Conservation (phyloP, 2,329 filamentous ascomycete genomes). For the Paramyrothecium roridum region DNA sequence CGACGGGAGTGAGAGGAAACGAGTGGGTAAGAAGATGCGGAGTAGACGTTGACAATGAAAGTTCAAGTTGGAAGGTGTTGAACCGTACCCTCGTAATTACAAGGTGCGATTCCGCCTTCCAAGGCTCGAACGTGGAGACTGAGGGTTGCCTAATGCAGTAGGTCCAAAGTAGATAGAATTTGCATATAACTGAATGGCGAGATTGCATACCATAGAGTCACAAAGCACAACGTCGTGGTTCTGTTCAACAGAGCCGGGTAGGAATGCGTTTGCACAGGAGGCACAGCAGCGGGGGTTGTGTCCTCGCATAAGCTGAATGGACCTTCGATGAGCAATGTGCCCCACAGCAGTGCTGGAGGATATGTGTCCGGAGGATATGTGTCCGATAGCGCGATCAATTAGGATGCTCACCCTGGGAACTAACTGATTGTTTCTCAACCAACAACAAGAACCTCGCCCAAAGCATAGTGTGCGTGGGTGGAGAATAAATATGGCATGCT, state of each 20-base stretch:
- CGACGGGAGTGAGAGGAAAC: background rate
- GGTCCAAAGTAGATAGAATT: background rate
- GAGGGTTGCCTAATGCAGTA: background rate
- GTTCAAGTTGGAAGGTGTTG: background rate
- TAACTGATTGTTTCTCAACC: no score
- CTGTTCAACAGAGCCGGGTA: background rate
- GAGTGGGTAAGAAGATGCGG: background rate
- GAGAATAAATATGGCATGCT: no score
- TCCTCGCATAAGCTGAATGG: no score
- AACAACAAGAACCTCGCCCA: no score
- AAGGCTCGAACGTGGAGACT: background rate
- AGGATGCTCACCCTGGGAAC: no score
- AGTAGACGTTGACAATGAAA: background rate
- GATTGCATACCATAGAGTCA: background rate
- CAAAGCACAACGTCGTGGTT: background rate
- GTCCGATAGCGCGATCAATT: no score
- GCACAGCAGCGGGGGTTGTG: no score
- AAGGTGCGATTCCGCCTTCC: background rate
- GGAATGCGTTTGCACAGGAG: no score
- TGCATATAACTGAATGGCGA: background rate
- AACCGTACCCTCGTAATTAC: background rate
- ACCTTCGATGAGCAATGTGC: no score
- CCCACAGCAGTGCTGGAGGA: no score
- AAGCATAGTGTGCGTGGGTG: no score
- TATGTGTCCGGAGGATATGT: no score